These are phyloP conservation scores for Kingdonia uniflora DNA, from an alignment of 164 flowering plant species.

Conservation along the genomic window DNA sequence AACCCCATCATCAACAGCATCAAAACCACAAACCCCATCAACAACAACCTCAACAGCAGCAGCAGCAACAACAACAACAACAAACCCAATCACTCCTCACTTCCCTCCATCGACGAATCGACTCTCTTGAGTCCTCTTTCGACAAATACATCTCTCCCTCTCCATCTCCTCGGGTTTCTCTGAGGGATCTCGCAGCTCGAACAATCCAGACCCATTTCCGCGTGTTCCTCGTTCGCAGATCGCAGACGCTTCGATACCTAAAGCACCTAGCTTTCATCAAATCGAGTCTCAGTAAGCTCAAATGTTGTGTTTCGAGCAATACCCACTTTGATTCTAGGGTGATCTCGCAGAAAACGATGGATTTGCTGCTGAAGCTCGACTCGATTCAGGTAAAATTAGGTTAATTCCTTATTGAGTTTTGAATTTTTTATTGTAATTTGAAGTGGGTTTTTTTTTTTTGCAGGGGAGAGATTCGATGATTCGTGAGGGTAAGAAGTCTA, in stretches of 20 bases:
- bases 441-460: conserved; percentile 10
- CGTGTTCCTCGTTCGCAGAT: conserved; percentile 69
- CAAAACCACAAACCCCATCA: conserved; percentile 8
- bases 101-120: conserved; percentile 49
- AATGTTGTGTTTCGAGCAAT: conserved; percentile 32
- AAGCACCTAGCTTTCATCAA: conserved; percentile 61
- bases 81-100: conserved; percentile 21
- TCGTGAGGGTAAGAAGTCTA: conserved; percentile 40
- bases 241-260: conserved; percentile 63
- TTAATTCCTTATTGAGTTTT: background rate
- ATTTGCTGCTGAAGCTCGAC: conserved; percentile 54
- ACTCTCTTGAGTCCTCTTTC: conserved; percentile 57
- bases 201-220: conserved; percentile 76
- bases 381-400: conserved; percentile 50
- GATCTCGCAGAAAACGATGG: conserved; percentile 26
- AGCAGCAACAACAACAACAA: conserved; percentile 6
- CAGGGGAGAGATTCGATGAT: conserved; percentile 54
- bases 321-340: conserved; percentile 19
- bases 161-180: conserved; percentile 17
- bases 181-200: conserved; percentile 67
- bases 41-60: conserved; percentile 6
- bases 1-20: too few species aligned
- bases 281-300: conserved; percentile 39
- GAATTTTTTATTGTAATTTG: conserved; percentile 9
- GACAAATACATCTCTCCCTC: conserved; percentile 15